Evolutionary conservation across 192 early-diverging fungal genomes (phyloP), one percentile per base, ranked within the genome.

Genomic region (Umbelopsis vinacea): DNA sequence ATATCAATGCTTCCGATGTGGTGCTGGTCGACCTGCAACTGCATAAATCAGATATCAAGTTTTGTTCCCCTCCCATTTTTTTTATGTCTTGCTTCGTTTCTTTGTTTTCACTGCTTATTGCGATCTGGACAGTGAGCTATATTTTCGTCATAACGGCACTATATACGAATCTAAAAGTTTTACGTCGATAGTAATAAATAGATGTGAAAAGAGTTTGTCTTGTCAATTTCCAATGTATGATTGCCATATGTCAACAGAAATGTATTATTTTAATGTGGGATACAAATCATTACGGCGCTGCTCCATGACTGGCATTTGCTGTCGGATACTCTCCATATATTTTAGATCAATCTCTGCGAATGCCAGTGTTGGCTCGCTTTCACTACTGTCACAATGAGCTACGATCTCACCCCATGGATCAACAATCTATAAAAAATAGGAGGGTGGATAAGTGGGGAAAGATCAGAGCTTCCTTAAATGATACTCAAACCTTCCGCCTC

Each of bases 361-460:
- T 3, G 88, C 91, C 21, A 95, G n/a, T 0, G 69, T 76, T 3
- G 91, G 85, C 50, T 88, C 82, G 8, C 33, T 26, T 4, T n/a
- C 73, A 22, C 78, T 72, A 35, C 86, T 84, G 66, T 84, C 67
- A 57, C 90, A 91, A 60, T 84, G 83, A 15, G 91, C 91, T 7
- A 93, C 43, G 3, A 95, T 82, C 3, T 83, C 79, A 6, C 94
- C 94, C 93, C 93, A 96, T 10, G 94, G 93, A 76, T 93, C 92
- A 21, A 94, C 85, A 66, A 96, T 90, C 86, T 89, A 70, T 15
- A 67, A 0, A n/a, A 69, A 46, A 38, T n/a, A 53, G 40, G 40
- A 43, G 40, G 40, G 1, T 43, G 40, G 40, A 11, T 43, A 11
- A 43, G 40, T 43, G 6, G 3, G 29, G 40, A 11, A 7, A 43